Evolutionary conservation across 176 grass and related monocot species (phyloP).

Genomic region (Miscanthus lutarioriparius): DNA sequence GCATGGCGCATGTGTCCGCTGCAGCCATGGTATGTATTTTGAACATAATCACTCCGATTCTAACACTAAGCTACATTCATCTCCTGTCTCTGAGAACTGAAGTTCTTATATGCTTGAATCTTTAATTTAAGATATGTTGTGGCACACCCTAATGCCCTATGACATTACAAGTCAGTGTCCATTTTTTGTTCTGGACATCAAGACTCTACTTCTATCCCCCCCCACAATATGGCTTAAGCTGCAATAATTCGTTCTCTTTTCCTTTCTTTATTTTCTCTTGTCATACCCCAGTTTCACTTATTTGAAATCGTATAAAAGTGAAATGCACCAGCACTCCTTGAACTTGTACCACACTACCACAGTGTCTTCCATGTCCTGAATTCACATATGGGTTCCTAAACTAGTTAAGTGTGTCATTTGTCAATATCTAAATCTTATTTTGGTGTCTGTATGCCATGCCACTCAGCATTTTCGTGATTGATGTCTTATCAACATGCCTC

Average conservation of each 20-base stretch:
- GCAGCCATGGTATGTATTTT: conserved; percentile 92
- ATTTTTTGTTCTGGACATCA: background rate
- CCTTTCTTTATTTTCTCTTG: background rate
- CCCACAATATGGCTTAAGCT: background rate
- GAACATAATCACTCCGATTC: conserved; percentile 3
- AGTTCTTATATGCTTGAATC: background rate
- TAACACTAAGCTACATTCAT: background rate
- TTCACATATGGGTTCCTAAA: background rate
- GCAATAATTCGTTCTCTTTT: background rate
- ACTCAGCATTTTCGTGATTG: background rate
- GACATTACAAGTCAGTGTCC: background rate
- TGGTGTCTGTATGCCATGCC: background rate
- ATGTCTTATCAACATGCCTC: background rate
- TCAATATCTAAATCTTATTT: background rate
- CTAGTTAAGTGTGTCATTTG: background rate
- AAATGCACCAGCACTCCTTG: background rate
- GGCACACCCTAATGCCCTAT: background rate
- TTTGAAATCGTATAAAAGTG: background rate
- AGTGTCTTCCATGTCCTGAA: background rate
- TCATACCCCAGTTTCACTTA: background rate
- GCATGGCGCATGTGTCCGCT: conserved; percentile 85
- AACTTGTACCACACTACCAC: background rate
- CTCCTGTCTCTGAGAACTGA: background rate
- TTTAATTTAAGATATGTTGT: background rate
- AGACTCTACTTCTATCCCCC: background rate